A percentile compares a stretch with the other conserved stretches of the same genome.
phyloP scores from a whole-genome alignment of 805 yeast genomes.

The Lipomyces sp. region DNA sequence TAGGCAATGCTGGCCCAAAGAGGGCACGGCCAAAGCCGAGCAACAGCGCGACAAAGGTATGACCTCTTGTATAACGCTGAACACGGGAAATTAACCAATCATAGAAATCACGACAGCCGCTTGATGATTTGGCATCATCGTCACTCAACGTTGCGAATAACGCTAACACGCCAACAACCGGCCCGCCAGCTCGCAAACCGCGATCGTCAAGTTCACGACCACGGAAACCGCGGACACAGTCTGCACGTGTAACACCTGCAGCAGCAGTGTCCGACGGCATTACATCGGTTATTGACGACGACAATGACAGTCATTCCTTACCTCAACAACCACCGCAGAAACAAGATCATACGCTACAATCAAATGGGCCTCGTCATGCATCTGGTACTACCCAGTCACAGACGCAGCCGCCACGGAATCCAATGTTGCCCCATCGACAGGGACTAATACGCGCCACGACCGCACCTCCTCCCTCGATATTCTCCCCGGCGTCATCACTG shows the following conservation, averaged over 20 bases:
- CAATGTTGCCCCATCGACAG: conserved; percentile 18
- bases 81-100: neutral
- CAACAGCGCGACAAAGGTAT: conserved; percentile 16
- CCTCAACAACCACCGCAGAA: neutral
- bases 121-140: conserved; percentile 20
- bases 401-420: conserved; percentile 2
- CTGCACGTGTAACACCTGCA: conserved; percentile 2
- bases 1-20: conserved; percentile 8
- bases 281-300: neutral
- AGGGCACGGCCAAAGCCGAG: conserved; percentile 17
- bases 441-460: conserved; percentile 13
- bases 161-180: neutral
- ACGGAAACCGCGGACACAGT: conserved; percentile 7
- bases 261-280: neutral
- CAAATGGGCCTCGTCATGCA: conserved; percentile 2
- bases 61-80: no score
- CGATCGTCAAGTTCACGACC: conserved; percentile 8
- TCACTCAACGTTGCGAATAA: conserved; percentile 5
- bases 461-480: conserved; percentile 16
- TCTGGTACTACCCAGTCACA: neutral
- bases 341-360: neutral
- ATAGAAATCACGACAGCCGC: conserved; percentile 16
- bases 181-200: conserved; percentile 9
- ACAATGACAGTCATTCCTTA: neutral
- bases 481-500: conserved; percentile 26